Conservation (phyloP, 2,329 filamentous ascomycete species). For the Curvularia hawaiiensis region DNA sequence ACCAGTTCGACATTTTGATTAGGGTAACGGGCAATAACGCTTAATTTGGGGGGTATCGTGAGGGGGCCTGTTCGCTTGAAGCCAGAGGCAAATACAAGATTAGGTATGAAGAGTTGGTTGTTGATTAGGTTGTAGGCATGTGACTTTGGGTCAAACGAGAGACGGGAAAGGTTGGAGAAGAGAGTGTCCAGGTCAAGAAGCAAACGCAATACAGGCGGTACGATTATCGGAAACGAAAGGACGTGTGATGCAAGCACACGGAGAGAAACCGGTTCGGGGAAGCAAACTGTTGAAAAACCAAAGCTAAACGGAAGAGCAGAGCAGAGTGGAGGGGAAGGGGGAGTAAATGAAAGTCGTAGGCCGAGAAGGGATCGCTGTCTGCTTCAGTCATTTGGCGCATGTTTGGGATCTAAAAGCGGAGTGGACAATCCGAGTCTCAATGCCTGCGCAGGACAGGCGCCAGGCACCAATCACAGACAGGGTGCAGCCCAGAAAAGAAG, state of each 20-base stretch:
- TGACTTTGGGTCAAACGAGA: conserved; percentile 9
- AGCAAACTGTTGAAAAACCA: conserved; percentile 25
- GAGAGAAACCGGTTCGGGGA: conserved; percentile 28
- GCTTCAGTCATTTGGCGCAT: conserved; percentile 32
- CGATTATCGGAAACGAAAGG: conserved; percentile 35
- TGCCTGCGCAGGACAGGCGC: conserved; percentile 28
- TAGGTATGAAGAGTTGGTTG: conserved; percentile 4
- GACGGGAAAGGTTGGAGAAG: conserved; percentile 24
- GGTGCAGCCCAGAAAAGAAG: conserved; percentile 28
- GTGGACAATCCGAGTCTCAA: conserved; percentile 30
- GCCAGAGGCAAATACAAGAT: neutral
- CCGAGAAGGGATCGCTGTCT: conserved; percentile 25
- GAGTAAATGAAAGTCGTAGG: conserved; percentile 35
- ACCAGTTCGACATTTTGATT: conserved; percentile 34
- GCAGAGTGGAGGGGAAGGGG: conserved; percentile 11
- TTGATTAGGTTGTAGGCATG: conserved; percentile 7
- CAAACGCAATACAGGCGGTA: conserved; percentile 12
- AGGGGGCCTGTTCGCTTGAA: neutral
- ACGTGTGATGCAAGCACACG: conserved; percentile 44
- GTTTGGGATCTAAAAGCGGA: conserved; percentile 43
- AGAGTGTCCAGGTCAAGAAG: conserved; percentile 17
- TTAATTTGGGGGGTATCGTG: neutral
- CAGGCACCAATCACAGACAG: conserved; percentile 29
- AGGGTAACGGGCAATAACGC: neutral
- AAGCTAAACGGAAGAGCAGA: conserved; percentile 25